Base-by-base conservation (phyloP, 2,329 filamentous ascomycete species). In the Cladophialophora exuberans region DNA sequence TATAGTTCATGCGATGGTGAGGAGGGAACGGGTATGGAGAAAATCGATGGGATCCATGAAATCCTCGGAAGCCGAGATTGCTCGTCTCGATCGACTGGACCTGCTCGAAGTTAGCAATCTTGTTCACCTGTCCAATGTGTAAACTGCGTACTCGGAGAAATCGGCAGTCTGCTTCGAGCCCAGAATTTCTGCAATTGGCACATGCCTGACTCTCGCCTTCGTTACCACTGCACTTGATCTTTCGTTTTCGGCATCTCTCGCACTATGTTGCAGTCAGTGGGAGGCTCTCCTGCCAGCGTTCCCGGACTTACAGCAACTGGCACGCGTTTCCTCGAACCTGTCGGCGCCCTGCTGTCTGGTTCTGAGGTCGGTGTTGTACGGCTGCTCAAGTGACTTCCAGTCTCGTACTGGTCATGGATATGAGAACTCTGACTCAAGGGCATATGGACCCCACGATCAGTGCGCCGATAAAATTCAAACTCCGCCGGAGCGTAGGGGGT, bases 201-300 rank as follows among this genome's bases (percentile, higher is more conserved):
- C 93, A 97, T n/a, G 86, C 85, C 33, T 78, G 74, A n/a, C 87
- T 88, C 66, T 87, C 83, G 26, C 88, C 88, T 28, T 81, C 79
- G 68, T 96, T 90, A 38, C 93, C 93, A 66, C 89, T 96, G 75
- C 93, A 97, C 64, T 90, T 87, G 65, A 97, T 97, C 78, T 97
- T 97, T 56, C 93, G 84, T 75, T 93, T 92, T 57, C 93, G 85
- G 73, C 93, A 97, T 63, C 93, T 85, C 30, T 85, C 84, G 71
- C 93, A 97, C 93, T 97, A 62, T 28, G 28, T 4, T 7, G 23
- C 22, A 11, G 6, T 33, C 15, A 3, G n/a, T 6, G 6, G 17
- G 7, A 28, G 9, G 6, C 9, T 9, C 4, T 26, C 3, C 4
- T 5, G 22, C 35, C 28, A 33, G 4, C 38, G 3, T 23, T 44